These are phyloP conservation scores for Ophiocordyceps camponoti-leonardi DNA, from an alignment of 2,329 filamentous ascomycete species.

Conservation along the genomic window DNA sequence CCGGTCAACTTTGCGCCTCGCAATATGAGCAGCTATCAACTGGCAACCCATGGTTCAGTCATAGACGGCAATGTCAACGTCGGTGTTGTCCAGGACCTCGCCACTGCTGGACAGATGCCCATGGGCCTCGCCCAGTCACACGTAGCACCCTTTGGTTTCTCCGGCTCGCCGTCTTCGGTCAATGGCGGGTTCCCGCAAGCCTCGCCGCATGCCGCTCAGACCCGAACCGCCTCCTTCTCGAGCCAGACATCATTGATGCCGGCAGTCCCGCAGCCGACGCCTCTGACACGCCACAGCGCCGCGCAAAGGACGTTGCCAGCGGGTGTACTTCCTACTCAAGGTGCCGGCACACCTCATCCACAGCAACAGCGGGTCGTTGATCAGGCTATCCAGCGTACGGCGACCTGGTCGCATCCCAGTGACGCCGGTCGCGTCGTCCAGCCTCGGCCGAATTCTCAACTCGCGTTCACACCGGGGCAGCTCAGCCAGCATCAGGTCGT, in stretches of 20 bases:
- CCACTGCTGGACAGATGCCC: too few relatives aligned
- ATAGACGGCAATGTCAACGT: background rate
- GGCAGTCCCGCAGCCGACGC: background rate
- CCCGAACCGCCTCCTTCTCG: background rate
- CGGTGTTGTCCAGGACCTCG: background rate
- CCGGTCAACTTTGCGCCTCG: background rate
- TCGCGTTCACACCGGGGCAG: background rate
- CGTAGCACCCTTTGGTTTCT: background rate
- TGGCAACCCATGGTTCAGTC: background rate
- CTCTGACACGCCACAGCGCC: background rate
- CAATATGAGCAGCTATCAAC: background rate
- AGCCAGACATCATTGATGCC: background rate
- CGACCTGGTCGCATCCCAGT: background rate
- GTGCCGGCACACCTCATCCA: background rate
- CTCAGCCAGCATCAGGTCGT: conserved; percentile 1
- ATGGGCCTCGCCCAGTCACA: background rate
- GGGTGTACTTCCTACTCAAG: background rate
- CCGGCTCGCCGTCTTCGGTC: background rate
- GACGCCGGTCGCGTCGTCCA: background rate
- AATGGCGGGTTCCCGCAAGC: background rate
- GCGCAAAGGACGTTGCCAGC: background rate
- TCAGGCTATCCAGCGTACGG: background rate
- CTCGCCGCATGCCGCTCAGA: background rate
- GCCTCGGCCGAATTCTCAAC: background rate
- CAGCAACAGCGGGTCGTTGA: background rate